phyloP scores from a whole-genome alignment of 306 rosid genomes.

The Castanopsis chinensis region DNA sequence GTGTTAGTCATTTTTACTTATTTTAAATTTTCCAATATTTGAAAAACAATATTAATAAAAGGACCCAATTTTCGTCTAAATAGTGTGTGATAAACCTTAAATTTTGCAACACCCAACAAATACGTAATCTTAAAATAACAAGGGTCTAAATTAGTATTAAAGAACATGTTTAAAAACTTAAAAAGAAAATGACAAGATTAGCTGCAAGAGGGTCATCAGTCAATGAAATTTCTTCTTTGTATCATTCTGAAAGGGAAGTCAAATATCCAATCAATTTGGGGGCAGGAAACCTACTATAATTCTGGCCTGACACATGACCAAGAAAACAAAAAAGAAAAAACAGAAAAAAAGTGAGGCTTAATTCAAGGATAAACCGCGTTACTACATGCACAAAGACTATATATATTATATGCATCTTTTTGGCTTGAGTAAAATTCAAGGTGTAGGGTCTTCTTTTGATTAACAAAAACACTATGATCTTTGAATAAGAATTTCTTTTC shows the following conservation, averaged over 20 bases:
- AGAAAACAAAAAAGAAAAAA: background rate
- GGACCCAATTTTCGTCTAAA: background rate
- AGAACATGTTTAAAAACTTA: background rate
- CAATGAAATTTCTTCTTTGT: background rate
- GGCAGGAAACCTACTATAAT: background rate
- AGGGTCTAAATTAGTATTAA: background rate
- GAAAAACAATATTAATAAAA: background rate
- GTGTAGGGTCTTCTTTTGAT: background rate
- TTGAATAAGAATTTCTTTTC: background rate
- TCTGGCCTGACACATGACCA: background rate
- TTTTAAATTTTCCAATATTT: background rate
- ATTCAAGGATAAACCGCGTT: too few species aligned
- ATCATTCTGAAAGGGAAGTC: constrained; percentile 11
- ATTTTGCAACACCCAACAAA: constrained; percentile 1
- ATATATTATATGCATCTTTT: background rate
- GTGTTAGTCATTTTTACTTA: background rate
- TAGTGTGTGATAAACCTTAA: background rate
- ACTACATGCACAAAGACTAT: too few species aligned
- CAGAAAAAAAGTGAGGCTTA: background rate
- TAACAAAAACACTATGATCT: background rate
- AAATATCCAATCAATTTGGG: constrained; percentile 20
- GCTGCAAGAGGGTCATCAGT: constrained; percentile 14
- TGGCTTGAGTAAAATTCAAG: background rate
- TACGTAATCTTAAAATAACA: background rate
- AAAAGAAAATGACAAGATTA: background rate